Percentiles rank a stretch among this genome's conserved stretches.
Evolutionary conservation across 2,329 filamentous ascomycete species (phyloP).

Genomic region (Niveomyces coronatus): DNA sequence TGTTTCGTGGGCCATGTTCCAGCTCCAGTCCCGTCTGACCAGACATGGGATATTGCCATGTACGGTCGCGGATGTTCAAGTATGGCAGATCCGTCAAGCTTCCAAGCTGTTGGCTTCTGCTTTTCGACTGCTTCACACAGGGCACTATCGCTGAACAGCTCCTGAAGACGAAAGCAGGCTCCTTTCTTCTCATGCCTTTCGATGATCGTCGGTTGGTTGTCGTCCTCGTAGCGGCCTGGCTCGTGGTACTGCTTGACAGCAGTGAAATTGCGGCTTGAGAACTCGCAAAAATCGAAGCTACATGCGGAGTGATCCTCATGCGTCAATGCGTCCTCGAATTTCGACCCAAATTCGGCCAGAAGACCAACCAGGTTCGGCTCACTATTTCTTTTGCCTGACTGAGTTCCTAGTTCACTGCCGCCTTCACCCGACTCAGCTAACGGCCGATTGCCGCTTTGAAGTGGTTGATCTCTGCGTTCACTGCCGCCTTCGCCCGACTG

Average conservation of each 20-base stretch:
- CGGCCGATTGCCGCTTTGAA: no score
- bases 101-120: neutral
- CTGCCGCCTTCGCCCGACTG: no score
- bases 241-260: neutral
- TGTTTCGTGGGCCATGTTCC: constrained; percentile 13
- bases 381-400: no score
- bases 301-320: neutral
- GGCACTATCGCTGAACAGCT: neutral
- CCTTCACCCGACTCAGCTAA: no score
- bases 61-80: constrained; percentile 6
- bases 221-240: neutral
- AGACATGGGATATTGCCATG: constrained; percentile 23
- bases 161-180: neutral
- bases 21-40: constrained; percentile 19
- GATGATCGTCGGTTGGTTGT: neutral
- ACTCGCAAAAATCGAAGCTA: neutral
- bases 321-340: neutral
- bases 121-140: neutral
- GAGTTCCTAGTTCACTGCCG: no score
- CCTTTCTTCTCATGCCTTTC: neutral
- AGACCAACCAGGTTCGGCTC: no score
- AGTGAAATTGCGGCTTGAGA: neutral
- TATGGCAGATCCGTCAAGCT: neutral
- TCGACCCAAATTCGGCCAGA: neutral
- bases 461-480: no score